Evolutionary conservation across 495 filamentous ascomycete genomes (phyloP).

Genomic region (Penicillium salamii): DNA sequence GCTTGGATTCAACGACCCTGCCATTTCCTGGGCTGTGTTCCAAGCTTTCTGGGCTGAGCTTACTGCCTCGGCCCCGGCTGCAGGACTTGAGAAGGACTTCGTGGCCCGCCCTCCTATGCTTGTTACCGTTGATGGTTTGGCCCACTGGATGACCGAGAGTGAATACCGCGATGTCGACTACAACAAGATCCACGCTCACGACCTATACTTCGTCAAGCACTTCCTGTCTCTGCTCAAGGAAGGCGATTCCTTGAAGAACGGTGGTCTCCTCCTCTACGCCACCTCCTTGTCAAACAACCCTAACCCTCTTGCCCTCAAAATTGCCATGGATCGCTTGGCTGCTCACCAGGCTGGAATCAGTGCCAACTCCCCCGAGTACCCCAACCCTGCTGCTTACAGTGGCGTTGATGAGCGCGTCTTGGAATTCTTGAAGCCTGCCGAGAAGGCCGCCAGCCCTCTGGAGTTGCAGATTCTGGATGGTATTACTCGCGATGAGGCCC

Average conservation of each 20-base stretch:
- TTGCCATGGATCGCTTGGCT: conserved; percentile 56
- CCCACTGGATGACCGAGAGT: conserved; percentile 73
- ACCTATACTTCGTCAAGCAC: conserved; percentile 71
- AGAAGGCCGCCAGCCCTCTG: conserved; percentile 37
- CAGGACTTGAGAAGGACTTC: conserved; percentile 34
- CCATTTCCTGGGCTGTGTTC: conserved; percentile 78
- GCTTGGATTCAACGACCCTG: conserved; percentile 68
- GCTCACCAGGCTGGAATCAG: conserved; percentile 35
- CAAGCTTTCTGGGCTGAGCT: conserved; percentile 79
- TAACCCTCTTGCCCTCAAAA: conserved; percentile 57
- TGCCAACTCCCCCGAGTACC: conserved; percentile 39
- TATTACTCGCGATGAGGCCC: conserved; percentile 71
- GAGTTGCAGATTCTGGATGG: conserved; percentile 59
- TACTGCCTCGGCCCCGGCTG: conserved; percentile 51
- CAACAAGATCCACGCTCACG: conserved; percentile 80
- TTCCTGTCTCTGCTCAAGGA: conserved; percentile 66
- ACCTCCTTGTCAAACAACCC: conserved; percentile 66
- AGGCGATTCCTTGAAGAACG: conserved; percentile 64
- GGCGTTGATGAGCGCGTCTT: conserved; percentile 66
- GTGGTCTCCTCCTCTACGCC: conserved; percentile 74
- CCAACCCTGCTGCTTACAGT: conserved; percentile 60
- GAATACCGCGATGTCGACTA: conserved; percentile 67
- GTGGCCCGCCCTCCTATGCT: conserved; percentile 71
- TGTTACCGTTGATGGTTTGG: conserved; percentile 72
- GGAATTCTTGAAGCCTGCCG: conserved; percentile 39